Evolutionary conservation across 2,329 filamentous ascomycete genomes (phyloP).

Genomic region (Rhytidhysteron rufulum): DNA sequence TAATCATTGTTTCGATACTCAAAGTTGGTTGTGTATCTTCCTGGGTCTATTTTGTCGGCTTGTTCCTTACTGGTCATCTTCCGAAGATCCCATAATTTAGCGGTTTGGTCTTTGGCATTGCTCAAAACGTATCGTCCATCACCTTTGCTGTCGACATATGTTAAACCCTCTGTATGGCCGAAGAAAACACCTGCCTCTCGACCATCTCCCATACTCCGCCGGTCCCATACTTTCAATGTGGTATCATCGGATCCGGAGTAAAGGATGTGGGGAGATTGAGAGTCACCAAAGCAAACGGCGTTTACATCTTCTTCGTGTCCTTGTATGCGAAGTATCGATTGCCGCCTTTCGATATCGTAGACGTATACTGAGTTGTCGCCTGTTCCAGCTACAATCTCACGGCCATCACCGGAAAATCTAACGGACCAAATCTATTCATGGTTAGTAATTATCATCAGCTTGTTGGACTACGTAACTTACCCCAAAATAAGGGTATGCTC

Average conservation of each 20-base stretch:
- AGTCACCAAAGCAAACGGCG: slow-evolving; percentile 92
- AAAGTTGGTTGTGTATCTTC: slow-evolving; percentile 60
- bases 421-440: slow-evolving; percentile 72
- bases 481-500: slow-evolving; percentile 28
- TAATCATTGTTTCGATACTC: slow-evolving; percentile 72
- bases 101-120: slow-evolving; percentile 94
- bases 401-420: slow-evolving; percentile 86
- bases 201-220: slow-evolving; percentile 63
- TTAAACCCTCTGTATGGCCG: slow-evolving; percentile 62
- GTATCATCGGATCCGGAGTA: slow-evolving; percentile 96
- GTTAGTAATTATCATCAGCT: slow-evolving; percentile 2
- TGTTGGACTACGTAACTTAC: slow-evolving; percentile 5
- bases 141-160: slow-evolving; percentile 74
- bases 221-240: slow-evolving; percentile 94
- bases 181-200: slow-evolving; percentile 63
- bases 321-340: slow-evolving; percentile 67
- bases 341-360: slow-evolving; percentile 83
- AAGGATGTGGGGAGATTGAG: slow-evolving; percentile 82
- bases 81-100: slow-evolving; percentile 94
- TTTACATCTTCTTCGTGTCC: slow-evolving; percentile 91
- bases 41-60: slow-evolving; percentile 55
- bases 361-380: slow-evolving; percentile 76
- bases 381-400: slow-evolving; percentile 87
- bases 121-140: slow-evolving; percentile 86
- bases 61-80: slow-evolving; percentile 76